Evolutionary conservation across 164 flowering plant species (phyloP), one percentile per base, ranked within the genome.

Genomic region (Liquidambar formosana): DNA sequence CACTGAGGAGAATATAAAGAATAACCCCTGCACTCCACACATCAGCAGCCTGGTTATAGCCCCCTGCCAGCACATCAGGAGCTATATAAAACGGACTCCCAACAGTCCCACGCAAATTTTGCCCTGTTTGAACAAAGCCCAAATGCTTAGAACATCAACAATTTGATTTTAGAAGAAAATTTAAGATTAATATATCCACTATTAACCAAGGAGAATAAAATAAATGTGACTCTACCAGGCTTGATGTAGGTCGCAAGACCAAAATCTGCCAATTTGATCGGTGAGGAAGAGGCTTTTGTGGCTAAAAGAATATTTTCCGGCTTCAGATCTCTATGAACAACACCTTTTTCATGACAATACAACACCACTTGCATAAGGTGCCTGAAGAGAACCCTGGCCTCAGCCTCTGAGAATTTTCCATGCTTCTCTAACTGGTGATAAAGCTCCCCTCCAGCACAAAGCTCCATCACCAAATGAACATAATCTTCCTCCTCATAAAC

Each of bases 71-170:
- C 13, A 82, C 85, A 61, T 82, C 85, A 8, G 83, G 85, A 49
- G 85, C 85, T n/a, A 82, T 78, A 63, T 82, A 82, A 72, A 77
- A 82, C 13, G 85, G 79, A 54, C 85, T 82, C 3, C 85, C 85
- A 58, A 80, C 85, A 45, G 77, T 76, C 15, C 80, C 85, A 59
- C 64, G 66, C 73, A 76, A 76, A 49, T 26, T 64, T 48, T 76
- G 65, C 51, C 80, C 85, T 80, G 81, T 58, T 48, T 12, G 58
- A 10, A 57, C 4, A 49, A 67, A 57, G 48, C 21, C 45, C 22
- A 41, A 11, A 0, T 47, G 44, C 57, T 47, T 54, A 51, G 11
- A 53, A 65, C 8, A n/a, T 44, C 4, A 15, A 14, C 18, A 18
- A 43, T 14, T 54, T 19, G 27, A 11, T 41, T 15, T 15, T 48